These are phyloP conservation scores for Parietaria judaica DNA, from an alignment of 306 rosid genomes.

Conservation along the genomic window DNA sequence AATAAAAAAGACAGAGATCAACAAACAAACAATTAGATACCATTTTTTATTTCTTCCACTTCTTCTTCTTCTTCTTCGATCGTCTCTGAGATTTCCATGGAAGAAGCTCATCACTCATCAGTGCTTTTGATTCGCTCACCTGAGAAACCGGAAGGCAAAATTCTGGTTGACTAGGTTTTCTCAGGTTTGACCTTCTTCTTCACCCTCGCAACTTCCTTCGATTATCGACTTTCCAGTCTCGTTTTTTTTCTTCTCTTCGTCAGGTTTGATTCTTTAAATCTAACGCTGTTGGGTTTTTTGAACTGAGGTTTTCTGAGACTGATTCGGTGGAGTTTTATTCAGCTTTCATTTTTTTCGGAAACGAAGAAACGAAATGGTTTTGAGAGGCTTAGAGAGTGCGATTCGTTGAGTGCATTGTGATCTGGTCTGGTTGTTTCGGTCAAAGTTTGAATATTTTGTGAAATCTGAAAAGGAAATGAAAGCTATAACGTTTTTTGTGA, in stretches of 20 bases:
- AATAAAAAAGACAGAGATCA: not conserved
- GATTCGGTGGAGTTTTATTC: too few species aligned
- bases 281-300: too few species aligned
- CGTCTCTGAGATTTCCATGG: not conserved
- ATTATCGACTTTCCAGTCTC: not conserved
- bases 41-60: not conserved
- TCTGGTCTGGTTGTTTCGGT: too few species aligned
- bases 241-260: not conserved
- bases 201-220: not conserved
- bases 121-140: not conserved
- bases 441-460: too few species aligned
- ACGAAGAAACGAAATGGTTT: too few species aligned
- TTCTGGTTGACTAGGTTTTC: not conserved
- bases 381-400: too few species aligned
- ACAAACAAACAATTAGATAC: not conserved
- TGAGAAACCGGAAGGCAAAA: not conserved
- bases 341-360: too few species aligned
- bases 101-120: not conserved
- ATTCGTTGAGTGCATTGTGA: too few species aligned
- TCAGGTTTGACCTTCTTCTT: not conserved
- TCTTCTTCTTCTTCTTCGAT: not conserved
- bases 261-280: not conserved
- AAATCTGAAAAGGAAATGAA: too few species aligned
- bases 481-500: too few species aligned
- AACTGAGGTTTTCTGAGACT: too few species aligned